Percentiles rank a stretch among this genome's conserved stretches.
Conservation (phyloP, 768 basidiomycete species). For the Galerina marginata region DNA sequence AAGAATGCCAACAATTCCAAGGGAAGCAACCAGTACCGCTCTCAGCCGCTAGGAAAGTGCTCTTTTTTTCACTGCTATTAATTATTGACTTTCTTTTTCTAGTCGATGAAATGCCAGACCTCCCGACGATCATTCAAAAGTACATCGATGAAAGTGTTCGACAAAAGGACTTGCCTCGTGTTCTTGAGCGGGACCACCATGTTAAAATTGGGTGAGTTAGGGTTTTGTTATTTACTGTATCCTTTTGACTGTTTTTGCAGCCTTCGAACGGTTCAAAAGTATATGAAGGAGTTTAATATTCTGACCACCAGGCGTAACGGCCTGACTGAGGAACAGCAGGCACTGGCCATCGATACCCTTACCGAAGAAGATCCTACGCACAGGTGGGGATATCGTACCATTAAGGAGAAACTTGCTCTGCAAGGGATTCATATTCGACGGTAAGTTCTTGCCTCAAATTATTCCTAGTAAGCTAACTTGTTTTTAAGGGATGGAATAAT, state of each 20-base stretch:
- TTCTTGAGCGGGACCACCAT: background rate
- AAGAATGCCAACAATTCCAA: background rate
- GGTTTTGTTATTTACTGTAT: background rate
- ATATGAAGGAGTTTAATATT: slow-evolving; percentile 9
- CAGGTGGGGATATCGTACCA: slow-evolving; percentile 14
- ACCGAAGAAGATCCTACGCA: slow-evolving; percentile 21
- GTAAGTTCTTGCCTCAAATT: slow-evolving; percentile 4
- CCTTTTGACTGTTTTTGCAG: slow-evolving; percentile 1
- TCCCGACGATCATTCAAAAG: slow-evolving; percentile 2
- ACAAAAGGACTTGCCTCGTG: slow-evolving; percentile 13
- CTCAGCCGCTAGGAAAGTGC: background rate
- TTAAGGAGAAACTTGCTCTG: slow-evolving; percentile 20
- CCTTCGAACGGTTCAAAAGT: slow-evolving; percentile 7
- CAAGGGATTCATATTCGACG: slow-evolving; percentile 18
- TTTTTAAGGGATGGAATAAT: slow-evolving; percentile 15
- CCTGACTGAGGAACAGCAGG: slow-evolving; percentile 6
- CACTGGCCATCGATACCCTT: slow-evolving; percentile 5
- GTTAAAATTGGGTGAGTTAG: slow-evolving; percentile 1
- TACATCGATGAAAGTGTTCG: slow-evolving; percentile 1
- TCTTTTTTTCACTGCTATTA: background rate
- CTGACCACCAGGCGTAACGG: slow-evolving; percentile 10
- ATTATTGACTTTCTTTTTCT: background rate
- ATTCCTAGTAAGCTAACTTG: background rate
- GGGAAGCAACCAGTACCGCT: background rate
- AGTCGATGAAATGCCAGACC: slow-evolving; percentile 3